These are phyloP conservation scores for Coleophoma cylindrospora DNA, from an alignment of 2,329 filamentous ascomycete genomes.

Conservation along the genomic window DNA sequence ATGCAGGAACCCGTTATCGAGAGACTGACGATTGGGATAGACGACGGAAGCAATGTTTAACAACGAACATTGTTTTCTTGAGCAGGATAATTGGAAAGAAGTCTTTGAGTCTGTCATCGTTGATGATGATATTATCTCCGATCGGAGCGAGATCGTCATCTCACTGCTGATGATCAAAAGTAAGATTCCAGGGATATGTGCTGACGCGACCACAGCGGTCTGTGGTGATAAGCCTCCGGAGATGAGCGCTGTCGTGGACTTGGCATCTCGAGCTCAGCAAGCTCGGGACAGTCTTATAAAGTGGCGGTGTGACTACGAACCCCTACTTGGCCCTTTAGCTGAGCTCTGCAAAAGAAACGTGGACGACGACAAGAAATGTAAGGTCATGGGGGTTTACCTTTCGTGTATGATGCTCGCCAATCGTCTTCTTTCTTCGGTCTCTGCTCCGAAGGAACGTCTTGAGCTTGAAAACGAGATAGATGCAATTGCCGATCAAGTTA, in stretches of 20 bases:
- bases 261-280: constrained; percentile 4
- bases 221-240: constrained; percentile 1
- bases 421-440: constrained; percentile 14
- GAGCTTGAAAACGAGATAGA: constrained; percentile 25
- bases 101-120: constrained; percentile 16
- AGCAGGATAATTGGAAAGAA: constrained; percentile 13
- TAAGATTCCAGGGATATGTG: constrained; percentile 22
- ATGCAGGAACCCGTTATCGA: constrained; percentile 4
- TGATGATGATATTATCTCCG: constrained; percentile 9
- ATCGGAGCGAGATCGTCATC: constrained; percentile 18
- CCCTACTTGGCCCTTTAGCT: neutral
- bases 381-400: constrained; percentile 17
- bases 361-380: constrained; percentile 15
- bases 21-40: constrained; percentile 17
- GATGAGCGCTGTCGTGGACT: constrained; percentile 1
- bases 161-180: constrained; percentile 17
- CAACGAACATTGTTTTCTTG: constrained; percentile 16
- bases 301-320: constrained; percentile 10
- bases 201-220: constrained; percentile 20
- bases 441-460: constrained; percentile 6
- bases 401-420: constrained; percentile 21
- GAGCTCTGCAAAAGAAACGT: constrained; percentile 2
- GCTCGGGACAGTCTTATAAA: constrained; percentile 8
- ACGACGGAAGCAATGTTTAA: constrained; percentile 20
- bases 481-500: constrained; percentile 19